phyloP scores from a whole-genome alignment of 345 rosid species.

The Populus deltoides region DNA sequence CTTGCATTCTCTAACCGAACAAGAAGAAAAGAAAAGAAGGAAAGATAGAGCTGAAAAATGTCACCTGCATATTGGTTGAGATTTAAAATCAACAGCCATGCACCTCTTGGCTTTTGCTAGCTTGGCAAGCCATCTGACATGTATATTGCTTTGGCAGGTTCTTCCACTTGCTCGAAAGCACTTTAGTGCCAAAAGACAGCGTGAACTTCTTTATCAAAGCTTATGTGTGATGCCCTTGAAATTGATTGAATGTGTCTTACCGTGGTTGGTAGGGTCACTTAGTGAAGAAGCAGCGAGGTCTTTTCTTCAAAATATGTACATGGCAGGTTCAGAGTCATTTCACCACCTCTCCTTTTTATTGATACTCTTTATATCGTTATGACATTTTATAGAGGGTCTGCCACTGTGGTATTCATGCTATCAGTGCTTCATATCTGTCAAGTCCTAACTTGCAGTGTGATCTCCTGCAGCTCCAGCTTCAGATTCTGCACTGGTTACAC shows the following conservation, averaged over 20 bases:
- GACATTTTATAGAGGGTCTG: not conserved
- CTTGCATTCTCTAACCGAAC: not conserved
- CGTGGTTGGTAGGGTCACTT: constrained; percentile 55
- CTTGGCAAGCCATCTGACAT: not conserved
- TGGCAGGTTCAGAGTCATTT: constrained; percentile 43
- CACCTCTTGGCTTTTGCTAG: not conserved
- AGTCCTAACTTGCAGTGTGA: constrained; percentile 20
- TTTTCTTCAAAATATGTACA: constrained; percentile 51
- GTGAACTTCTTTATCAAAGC: constrained; percentile 60
- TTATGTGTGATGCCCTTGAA: constrained; percentile 62
- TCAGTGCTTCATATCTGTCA: not conserved
- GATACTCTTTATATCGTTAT: not conserved
- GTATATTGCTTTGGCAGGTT: constrained; percentile 34
- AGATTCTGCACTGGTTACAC: constrained; percentile 54
- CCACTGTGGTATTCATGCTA: not conserved
- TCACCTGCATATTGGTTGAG: not conserved
- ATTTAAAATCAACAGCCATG: not conserved
- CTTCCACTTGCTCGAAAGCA: constrained; percentile 62
- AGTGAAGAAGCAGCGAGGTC: constrained; percentile 47
- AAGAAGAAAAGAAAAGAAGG: not conserved
- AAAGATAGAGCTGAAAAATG: not conserved
- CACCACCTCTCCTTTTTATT: not conserved
- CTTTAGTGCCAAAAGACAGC: constrained; percentile 51
- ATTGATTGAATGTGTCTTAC: constrained; percentile 54
- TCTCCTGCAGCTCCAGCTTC: constrained; percentile 52